A percentile compares a stretch with the other conserved stretches of the same genome.
Conservation (phyloP, 306 rosid species). For the Medicago arabica region DNA sequence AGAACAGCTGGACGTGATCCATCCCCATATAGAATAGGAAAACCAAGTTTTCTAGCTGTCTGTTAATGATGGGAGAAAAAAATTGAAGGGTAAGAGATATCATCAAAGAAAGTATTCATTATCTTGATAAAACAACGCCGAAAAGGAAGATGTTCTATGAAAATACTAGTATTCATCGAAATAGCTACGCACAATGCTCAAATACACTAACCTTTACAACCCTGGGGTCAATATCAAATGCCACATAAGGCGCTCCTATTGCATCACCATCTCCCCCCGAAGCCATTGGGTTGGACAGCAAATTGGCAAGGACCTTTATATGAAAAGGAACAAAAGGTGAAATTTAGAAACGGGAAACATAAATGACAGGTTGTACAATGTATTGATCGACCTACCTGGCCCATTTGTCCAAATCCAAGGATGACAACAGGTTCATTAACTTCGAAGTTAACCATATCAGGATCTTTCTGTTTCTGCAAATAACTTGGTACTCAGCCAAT, state of each 20-base stretch:
- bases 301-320: conserved; percentile 90
- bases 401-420: conserved; percentile 99
- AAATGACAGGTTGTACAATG: conserved; percentile 42
- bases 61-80: conserved; percentile 47
- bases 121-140: conserved; percentile 21
- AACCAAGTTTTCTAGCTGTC: conserved; percentile 83
- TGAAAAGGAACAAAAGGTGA: conserved; percentile 36
- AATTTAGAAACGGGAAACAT: conserved; percentile 35
- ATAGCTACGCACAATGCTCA: conserved; percentile 26
- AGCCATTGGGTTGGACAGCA: conserved; percentile 82
- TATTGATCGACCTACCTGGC: conserved; percentile 69
- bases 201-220: conserved; percentile 78
- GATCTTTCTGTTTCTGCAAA: conserved; percentile 71
- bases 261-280: conserved; percentile 66
- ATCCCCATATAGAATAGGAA: conserved; percentile 89
- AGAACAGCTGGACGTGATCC: conserved; percentile 92
- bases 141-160: not conserved
- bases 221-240: conserved; percentile 85
- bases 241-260: conserved; percentile 77
- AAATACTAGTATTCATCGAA: conserved; percentile 7
- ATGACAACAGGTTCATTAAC: conserved; percentile 87
- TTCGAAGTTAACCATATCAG: conserved; percentile 63
- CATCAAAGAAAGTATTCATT: conserved; percentile 33
- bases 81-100: conserved; percentile 27
- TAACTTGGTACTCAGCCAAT: conserved; percentile 40